Evolutionary conservation across 345 rosid species (phyloP).

Genomic region (Cochlearia excelsa): DNA sequence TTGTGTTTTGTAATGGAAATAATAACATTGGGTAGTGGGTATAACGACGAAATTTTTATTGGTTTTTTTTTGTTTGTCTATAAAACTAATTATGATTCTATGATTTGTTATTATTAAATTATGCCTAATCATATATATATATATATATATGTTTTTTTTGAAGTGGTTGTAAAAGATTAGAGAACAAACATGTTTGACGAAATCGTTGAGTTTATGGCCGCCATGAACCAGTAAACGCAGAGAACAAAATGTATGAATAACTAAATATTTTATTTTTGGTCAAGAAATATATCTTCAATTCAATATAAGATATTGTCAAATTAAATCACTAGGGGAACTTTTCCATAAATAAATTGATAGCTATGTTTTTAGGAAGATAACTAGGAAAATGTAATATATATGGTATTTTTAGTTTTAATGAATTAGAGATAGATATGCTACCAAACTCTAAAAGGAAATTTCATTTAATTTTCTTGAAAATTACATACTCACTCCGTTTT

Average conservation of each 20-base stretch:
- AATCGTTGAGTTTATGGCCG: constrained; percentile 35
- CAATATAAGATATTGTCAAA: not conserved
- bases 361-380: too few relatives aligned
- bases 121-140: too few relatives aligned
- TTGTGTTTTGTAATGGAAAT: constrained; percentile 37
- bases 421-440: too few relatives aligned
- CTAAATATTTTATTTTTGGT: not conserved
- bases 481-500: too few relatives aligned
- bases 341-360: too few relatives aligned
- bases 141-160: constrained; percentile 14
- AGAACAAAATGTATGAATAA: not conserved
- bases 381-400: too few relatives aligned
- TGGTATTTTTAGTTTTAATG: too few relatives aligned
- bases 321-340: too few relatives aligned
- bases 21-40: constrained; percentile 32
- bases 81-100: not conserved
- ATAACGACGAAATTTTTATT: constrained; percentile 32
- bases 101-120: constrained; percentile 30
- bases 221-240: constrained; percentile 39
- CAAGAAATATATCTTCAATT: constrained; percentile 16
- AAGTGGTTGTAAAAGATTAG: constrained; percentile 34
- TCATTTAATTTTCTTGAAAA: too few relatives aligned
- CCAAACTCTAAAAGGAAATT: too few relatives aligned
- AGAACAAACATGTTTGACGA: constrained; percentile 37
- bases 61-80: constrained; percentile 20